A percentile compares a stretch with the other conserved stretches of the same genome.
Evolutionary conservation across 1,284 basidiomycete genomes (phyloP).

Genomic region (Schizopora paradoxa): DNA sequence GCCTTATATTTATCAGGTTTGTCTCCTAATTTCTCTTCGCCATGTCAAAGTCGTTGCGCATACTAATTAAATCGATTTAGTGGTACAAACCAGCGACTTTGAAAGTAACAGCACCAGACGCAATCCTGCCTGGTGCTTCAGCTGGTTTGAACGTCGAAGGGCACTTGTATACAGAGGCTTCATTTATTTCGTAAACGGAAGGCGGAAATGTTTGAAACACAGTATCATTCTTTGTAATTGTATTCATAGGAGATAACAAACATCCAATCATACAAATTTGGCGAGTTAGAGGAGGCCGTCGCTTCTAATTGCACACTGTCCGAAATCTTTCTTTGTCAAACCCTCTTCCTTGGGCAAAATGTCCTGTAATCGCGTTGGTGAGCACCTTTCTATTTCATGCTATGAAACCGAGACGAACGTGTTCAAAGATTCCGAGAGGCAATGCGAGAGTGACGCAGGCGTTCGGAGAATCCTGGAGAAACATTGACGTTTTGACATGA

Average conservation of each 20-base stretch:
- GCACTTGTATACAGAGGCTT: slow-evolving; percentile 80
- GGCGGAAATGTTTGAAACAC: no score
- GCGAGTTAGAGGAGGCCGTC: slow-evolving; percentile 43
- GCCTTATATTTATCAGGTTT: slow-evolving; percentile 88
- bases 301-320: slow-evolving; percentile 61
- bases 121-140: slow-evolving; percentile 38
- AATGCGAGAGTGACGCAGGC: slow-evolving; percentile 71
- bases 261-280: neutral
- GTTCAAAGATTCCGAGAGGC: slow-evolving; percentile 69
- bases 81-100: slow-evolving; percentile 78
- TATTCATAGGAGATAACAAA: neutral
- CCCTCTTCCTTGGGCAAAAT: slow-evolving; percentile 61
- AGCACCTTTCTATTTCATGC: neutral
- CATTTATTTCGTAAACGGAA: slow-evolving; percentile 71
- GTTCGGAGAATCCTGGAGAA: slow-evolving; percentile 61
- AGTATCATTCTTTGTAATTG: no score
- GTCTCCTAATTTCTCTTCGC: slow-evolving; percentile 26
- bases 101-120: slow-evolving; percentile 58
- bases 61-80: slow-evolving; percentile 42
- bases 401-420: slow-evolving; percentile 36
- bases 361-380: slow-evolving; percentile 35
- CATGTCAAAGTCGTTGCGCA: slow-evolving; percentile 34
- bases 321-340: slow-evolving; percentile 49
- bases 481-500: neutral
- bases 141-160: slow-evolving; percentile 61